Conservation (phyloP, 306 rosid genomes). For the Cicer yamashitae region DNA sequence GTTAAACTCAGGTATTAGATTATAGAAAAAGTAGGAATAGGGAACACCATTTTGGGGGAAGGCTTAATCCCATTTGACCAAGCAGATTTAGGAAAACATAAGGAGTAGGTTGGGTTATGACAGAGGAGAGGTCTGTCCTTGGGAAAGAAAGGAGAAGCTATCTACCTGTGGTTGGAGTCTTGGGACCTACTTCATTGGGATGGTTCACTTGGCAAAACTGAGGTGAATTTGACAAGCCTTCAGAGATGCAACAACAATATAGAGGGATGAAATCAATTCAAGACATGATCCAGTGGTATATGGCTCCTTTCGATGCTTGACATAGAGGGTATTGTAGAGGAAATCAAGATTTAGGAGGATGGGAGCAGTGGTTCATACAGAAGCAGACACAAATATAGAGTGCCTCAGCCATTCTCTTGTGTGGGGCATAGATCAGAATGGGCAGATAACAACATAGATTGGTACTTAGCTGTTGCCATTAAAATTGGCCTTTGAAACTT, state of each 20-base stretch:
- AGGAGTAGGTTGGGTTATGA: conserved; percentile 1
- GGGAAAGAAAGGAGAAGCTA: conserved; percentile 3
- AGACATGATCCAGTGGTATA: conserved; percentile 8
- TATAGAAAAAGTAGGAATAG: conserved; percentile 10
- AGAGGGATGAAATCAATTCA: background rate
- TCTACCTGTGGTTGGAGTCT: background rate
- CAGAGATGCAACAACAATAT: background rate
- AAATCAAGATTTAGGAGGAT: background rate
- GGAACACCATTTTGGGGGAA: background rate
- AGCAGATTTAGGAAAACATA: background rate
- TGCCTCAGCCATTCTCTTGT: conserved; percentile 3
- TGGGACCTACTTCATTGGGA: background rate
- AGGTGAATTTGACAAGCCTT: background rate
- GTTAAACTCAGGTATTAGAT: conserved; percentile 16
- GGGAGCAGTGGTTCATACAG: background rate
- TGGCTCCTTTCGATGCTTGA: background rate
- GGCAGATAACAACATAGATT: background rate
- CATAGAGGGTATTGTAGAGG: background rate
- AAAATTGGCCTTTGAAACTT: background rate
- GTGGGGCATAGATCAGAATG: background rate
- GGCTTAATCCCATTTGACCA: background rate
- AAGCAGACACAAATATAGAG: background rate
- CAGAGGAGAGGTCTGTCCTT: background rate
- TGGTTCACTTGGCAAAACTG: conserved; percentile 5
- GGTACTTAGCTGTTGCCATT: background rate